Conservation (phyloP, 305 asterid genomes). For the Fraxinus nigra region DNA sequence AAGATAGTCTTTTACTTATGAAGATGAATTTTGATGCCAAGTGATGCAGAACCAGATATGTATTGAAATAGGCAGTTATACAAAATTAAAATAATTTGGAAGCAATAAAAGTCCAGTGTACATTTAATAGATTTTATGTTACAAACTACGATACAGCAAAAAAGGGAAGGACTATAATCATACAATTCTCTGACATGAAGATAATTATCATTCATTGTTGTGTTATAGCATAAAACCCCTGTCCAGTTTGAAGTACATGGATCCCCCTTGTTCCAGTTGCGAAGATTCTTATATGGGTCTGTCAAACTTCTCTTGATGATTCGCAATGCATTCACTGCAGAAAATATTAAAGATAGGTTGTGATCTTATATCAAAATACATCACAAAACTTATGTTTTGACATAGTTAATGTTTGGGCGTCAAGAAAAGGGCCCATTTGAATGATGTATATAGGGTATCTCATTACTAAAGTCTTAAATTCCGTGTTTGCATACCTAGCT, state of each 20-base stretch:
- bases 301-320: constrained; percentile 53
- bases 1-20: background rate
- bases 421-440: background rate
- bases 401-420: background rate
- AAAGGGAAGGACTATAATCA: constrained; percentile 24
- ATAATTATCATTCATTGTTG: constrained; percentile 49
- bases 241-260: constrained; percentile 91
- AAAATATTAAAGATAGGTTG: constrained; percentile 17
- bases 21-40: background rate
- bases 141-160: background rate
- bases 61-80: background rate
- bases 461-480: background rate
- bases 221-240: constrained; percentile 66
- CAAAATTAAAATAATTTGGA: background rate
- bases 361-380: background rate
- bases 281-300: constrained; percentile 64
- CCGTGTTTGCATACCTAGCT: background rate
- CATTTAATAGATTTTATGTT: background rate
- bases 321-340: constrained; percentile 73
- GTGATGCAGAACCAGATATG: background rate
- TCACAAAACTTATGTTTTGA: background rate
- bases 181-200: constrained; percentile 85
- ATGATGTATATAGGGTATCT: background rate
- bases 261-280: constrained; percentile 72
- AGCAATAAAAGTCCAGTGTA: background rate